Base-by-base conservation (phyloP, 2,329 filamentous ascomycete genomes). In the Colletotrichum shisoi region DNA sequence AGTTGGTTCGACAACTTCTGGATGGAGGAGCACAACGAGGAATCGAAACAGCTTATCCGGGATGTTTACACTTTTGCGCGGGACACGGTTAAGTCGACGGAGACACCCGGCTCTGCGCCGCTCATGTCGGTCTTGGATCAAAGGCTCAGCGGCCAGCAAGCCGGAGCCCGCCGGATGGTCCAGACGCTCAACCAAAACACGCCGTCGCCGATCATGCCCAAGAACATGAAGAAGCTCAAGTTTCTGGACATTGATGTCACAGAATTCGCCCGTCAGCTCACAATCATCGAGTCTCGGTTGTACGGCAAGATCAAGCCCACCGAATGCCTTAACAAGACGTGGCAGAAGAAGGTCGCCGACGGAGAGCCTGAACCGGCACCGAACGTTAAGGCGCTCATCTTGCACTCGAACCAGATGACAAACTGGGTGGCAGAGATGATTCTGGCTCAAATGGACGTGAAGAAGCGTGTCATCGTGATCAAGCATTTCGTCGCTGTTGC, bases 351-450 rank as follows among this genome's bases (percentile, higher is more conserved):
- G 82, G 84, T 96, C 66, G 86, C 82, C 9, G 91, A 94, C 40
- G 90, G 90, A 68, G 91, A 94, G 70, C 86, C 90, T 6, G 93
- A 97, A 73, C 92, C 94, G 40, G 94, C 95, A 11, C 88, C 93
- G 0, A 98, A 99, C 73, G 93, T 99, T 72, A 97, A 98, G 80
- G 92, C 93, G 11, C 85, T 99, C 70, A 99, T 99, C 79, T 83
- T 98, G 59, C 95, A 99, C 79, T 98, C 95, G 0, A 99, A 99
- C 75, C 94, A 98, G 78, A 89, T 99, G 83, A 99, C 95, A 6
- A 99, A 98, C 76, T 99, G 95, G 95, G 95, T 98, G 57, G 95
- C 95, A 37, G 94, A 98, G 78, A 98, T 99, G 95, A 98, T 99
- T 72, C 80, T 99, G 69, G 94, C 91, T 0, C 95, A 99, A 78